Base-by-base conservation (phyloP, 2,329 filamentous ascomycete genomes). In the Cladophialophora psammophila region DNA sequence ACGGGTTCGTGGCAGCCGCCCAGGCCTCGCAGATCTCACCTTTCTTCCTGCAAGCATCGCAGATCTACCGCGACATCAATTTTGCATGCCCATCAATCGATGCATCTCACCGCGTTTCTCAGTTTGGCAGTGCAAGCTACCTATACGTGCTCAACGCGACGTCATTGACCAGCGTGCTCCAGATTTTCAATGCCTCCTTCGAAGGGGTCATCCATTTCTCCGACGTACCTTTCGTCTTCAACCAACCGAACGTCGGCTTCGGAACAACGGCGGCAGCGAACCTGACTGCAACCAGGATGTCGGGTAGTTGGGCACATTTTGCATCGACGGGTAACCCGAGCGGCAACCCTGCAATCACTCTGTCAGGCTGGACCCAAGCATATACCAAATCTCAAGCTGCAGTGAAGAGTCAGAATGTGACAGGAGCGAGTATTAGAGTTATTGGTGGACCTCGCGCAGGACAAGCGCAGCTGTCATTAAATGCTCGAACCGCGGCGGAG, bases 31-130 rank as follows among this genome's bases (percentile, higher is more conserved):
- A 35, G 13, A 60, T 59, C n/a, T 64, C 60, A 8, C 65, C 65
- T 1, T 67, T 52, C 45, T 67, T 63, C 56, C 56, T 67, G 7
- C 65, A 67, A 50, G 65, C 55, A n/a, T 62, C 65, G 1, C 50
- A 63, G 32, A 67, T 67, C n/a, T 67, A 60, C 26, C 65, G 65
- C 32, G 65, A 67, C 32, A 40, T 67, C 48, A 67, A 67, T 35
- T 67, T 67, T 45, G 65, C 65, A n/a, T 67, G 65, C 38, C 65
- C 45, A 20, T 35, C 65, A 31, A 60, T 67, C 9, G 65, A 67
- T 34, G 60, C 60, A 31, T 45, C 65, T 12, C 60, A 67, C 32
- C 65, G 40, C 34, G 55, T 67, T 34, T 56, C 65, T 5, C 65
- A 60, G 32, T 50, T n/a, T 35, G 56, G 60, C 12, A 50, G 55